Evolutionary conservation across 306 rosid species (phyloP).

Genomic region (Hylodesmum podocarpum): DNA sequence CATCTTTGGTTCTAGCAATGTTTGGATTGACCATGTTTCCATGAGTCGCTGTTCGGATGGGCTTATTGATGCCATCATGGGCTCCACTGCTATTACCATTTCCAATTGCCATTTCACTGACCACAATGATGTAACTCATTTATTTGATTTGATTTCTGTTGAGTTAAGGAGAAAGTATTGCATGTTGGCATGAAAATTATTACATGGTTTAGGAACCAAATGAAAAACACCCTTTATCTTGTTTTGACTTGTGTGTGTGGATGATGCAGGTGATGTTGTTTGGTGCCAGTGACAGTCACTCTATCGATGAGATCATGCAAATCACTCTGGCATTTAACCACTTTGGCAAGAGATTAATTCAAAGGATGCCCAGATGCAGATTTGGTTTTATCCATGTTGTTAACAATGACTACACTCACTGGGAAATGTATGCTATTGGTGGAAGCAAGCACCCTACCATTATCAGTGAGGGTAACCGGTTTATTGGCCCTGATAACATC

Average conservation of each 20-base stretch:
- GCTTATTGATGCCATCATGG: slow-evolving; percentile 69
- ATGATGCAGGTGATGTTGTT: slow-evolving; percentile 67
- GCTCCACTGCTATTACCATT: slow-evolving; percentile 82
- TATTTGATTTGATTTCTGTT: too few relatives aligned
- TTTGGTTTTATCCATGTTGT: slow-evolving; percentile 71
- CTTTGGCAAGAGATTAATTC: slow-evolving; percentile 64
- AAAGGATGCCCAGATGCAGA: slow-evolving; percentile 79
- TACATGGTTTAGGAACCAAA: background rate
- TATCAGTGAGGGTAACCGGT: slow-evolving; percentile 79
- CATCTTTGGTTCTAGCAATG: slow-evolving; percentile 61
- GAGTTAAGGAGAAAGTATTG: too few relatives aligned
- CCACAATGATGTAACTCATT: slow-evolving; percentile 57
- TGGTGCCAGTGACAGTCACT: slow-evolving; percentile 54
- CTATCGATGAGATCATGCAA: slow-evolving; percentile 61
- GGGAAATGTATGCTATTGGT: slow-evolving; percentile 93
- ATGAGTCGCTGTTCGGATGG: slow-evolving; percentile 64
- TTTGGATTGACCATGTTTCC: slow-evolving; percentile 89
- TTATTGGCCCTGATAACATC: slow-evolving; percentile 41
- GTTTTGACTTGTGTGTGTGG: background rate
- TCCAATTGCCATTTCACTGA: slow-evolving; percentile 75
- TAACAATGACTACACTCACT: slow-evolving; percentile 80
- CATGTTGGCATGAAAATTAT: too few relatives aligned
- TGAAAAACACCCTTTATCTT: background rate
- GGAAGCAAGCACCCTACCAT: slow-evolving; percentile 72
- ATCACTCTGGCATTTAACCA: slow-evolving; percentile 83